phyloP scores from a whole-genome alignment of 139 green algal species.

The Axilococcus clingmanii region DNA sequence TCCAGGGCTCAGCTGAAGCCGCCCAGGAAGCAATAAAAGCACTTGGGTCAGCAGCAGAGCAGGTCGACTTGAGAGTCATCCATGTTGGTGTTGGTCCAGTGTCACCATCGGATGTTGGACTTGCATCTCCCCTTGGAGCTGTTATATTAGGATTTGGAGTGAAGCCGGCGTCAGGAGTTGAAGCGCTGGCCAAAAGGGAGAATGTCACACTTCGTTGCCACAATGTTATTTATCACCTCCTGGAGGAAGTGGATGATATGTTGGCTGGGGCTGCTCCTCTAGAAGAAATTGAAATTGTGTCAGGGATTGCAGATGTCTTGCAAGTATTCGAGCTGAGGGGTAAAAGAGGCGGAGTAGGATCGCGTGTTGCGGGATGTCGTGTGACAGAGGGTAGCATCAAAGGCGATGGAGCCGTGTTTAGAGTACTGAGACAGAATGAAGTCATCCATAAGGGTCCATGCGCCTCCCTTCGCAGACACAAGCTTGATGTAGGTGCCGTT shows the following conservation, averaged over 20 bases:
- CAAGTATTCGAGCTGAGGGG: constrained; percentile 25
- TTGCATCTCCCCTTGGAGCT: constrained; percentile 53
- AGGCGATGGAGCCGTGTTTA: constrained; percentile 22
- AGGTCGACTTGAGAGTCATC: constrained; percentile 28
- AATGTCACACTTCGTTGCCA: constrained; percentile 46
- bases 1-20: constrained; percentile 60
- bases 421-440: constrained; percentile 46
- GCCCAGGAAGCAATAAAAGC: constrained; percentile 31
- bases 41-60: constrained; percentile 21
- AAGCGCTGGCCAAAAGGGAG: constrained; percentile 26
- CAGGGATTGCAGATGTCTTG: constrained; percentile 39
- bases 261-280: constrained; percentile 21
- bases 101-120: constrained; percentile 48
- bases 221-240: constrained; percentile 72
- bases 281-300: constrained; percentile 28
- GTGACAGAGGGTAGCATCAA: constrained; percentile 36
- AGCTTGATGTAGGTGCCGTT: constrained; percentile 62
- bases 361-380: constrained; percentile 42
- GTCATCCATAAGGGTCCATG: constrained; percentile 43
- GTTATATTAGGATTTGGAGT: constrained; percentile 72
- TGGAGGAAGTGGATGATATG: constrained; percentile 47
- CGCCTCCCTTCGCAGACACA: constrained; percentile 56
- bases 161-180: constrained; percentile 12
- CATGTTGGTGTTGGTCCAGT: constrained; percentile 63
- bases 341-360: constrained; percentile 16